A percentile compares a stretch with the other conserved stretches of the same genome.
Evolutionary conservation across 2,329 filamentous ascomycete genomes (phyloP).

Genomic region (Penicillium verrucosum): DNA sequence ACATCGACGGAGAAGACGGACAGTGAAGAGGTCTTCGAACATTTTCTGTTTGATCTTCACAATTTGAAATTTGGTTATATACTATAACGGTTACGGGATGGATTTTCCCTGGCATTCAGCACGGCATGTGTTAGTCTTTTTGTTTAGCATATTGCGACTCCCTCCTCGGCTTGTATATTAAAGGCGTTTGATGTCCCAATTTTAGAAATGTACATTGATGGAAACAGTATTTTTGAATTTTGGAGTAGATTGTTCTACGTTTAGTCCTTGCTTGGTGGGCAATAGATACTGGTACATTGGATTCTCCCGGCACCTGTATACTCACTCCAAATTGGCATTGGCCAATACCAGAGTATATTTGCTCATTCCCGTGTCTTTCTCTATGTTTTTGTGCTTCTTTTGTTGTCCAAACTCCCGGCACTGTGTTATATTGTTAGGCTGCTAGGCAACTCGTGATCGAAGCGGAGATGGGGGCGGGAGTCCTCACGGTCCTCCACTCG

Average conservation of each 20-base stretch:
- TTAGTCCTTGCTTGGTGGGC: constrained; percentile 1
- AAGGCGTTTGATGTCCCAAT: constrained; percentile 17
- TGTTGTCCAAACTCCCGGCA: not conserved
- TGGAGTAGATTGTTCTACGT: constrained; percentile 1
- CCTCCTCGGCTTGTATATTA: constrained; percentile 24
- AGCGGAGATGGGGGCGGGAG: not conserved
- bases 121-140: constrained; percentile 14
- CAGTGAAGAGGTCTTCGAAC: constrained; percentile 1
- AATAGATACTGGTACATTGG: constrained; percentile 7
- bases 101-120: constrained; percentile 13
- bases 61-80: constrained; percentile 12
- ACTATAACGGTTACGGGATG: constrained; percentile 22
- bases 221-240: not conserved
- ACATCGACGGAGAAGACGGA: constrained; percentile 35
- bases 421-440: not conserved
- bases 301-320: constrained; percentile 3
- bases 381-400: constrained; percentile 1
- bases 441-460: not conserved
- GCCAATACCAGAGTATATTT: constrained; percentile 2
- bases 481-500: not conserved
- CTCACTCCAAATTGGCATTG: constrained; percentile 1
- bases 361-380: constrained; percentile 3
- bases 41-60: not conserved
- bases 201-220: constrained; percentile 11
- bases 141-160: constrained; percentile 24